Evolutionary conservation across 495 filamentous ascomycete genomes (phyloP).

Genomic region (Trypethelium eluteriae): DNA sequence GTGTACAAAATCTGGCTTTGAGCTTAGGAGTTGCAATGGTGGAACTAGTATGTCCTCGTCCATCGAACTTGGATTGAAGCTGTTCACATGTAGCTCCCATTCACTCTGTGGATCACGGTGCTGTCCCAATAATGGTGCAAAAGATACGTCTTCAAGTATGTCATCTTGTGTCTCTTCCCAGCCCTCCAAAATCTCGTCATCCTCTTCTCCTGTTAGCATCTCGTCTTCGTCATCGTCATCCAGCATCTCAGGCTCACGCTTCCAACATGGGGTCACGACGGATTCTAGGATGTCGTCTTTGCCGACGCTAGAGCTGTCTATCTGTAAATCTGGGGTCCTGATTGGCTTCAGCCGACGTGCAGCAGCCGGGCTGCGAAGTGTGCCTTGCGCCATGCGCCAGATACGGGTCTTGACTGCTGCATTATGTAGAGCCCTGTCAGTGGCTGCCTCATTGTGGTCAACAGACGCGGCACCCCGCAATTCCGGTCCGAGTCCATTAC

Average conservation of each 20-base stretch:
- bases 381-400: constrained; percentile 13
- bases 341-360: constrained; percentile 18
- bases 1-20: too few relatives aligned
- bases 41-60: neutral
- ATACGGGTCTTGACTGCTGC: neutral
- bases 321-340: neutral
- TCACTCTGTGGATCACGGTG: neutral
- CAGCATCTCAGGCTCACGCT: neutral
- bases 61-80: neutral
- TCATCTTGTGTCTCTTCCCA: neutral
- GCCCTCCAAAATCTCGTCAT: neutral
- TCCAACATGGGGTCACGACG: neutral
- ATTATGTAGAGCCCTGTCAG: neutral
- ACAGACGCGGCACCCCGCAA: neutral
- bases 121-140: neutral
- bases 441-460: neutral
- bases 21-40: neutral
- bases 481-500: neutral
- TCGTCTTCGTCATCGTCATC: neutral
- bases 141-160: constrained; percentile 7
- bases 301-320: neutral
- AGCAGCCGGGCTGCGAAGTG: constrained; percentile 7
- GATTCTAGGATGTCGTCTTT: neutral
- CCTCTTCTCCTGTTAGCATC: neutral
- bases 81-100: neutral